Base-by-base conservation (phyloP, 495 filamentous ascomycete genomes). In the Amphirosellinia nigrospora region DNA sequence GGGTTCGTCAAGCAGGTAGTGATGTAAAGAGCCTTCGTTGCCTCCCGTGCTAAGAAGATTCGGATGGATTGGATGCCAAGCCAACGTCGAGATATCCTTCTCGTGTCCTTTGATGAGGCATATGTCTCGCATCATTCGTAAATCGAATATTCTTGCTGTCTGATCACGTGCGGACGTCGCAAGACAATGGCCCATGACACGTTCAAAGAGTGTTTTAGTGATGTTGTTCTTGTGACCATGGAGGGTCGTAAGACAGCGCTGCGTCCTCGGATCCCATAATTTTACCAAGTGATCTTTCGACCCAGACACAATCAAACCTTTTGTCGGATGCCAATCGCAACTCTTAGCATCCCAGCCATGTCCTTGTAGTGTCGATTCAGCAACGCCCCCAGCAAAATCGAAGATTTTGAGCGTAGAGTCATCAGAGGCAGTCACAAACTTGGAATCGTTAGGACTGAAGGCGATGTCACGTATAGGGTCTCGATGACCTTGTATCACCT, bases 181-280 rank as follows among this genome's bases (percentile, higher is more conserved):
- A 36, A 99, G 86, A 34, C 97, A 88, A 63, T 93, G 89, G 11
- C 91, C 93, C 72, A 91, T 92, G 3, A 89, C 89, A 23, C 89
- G 90, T 71, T 97, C 94, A 74, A 99, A 99, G 30, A 90, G 78
- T 0, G 93, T 94, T 75, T 93, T 93, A 2, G 93, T 93, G 59
- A 99, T 93, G 16, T 93, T 95, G 74, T 97, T 98, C 76, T 99
- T 98, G 80, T 98, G 96, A n/a, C 93, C 94, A 79, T 97, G 94
- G 13, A 99, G 88, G 0, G 95, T 98, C 1, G 94, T 98, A 72
- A 99, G 82, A 73, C 93, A 97, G 21, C 93, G 88, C 11, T 93
- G 89, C 10, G 91, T 97, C 60, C 96, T 87, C 26, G 96, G 96
- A 78, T 99, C 96, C 96, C 96, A 99, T 61, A 99, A 89, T 76